These are phyloP conservation scores for Penicillium angulare DNA, from an alignment of 495 filamentous ascomycete genomes.

Conservation along the genomic window DNA sequence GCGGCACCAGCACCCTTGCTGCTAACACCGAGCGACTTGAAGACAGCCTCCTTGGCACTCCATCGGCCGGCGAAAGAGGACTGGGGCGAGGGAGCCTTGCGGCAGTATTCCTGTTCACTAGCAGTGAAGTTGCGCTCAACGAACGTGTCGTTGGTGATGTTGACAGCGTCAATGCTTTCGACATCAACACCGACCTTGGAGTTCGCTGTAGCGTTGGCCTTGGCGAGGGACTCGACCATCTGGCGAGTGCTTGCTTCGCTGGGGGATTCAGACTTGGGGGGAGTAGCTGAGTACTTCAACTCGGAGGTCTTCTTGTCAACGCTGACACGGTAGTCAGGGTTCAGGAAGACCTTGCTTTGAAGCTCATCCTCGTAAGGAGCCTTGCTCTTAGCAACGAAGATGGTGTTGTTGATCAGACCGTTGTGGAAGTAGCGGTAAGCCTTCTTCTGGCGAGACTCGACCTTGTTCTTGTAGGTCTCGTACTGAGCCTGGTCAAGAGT, in stretches of 20 bases:
- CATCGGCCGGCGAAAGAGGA: constrained; percentile 90
- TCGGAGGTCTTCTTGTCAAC: constrained; percentile 79
- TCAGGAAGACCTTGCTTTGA: constrained; percentile 82
- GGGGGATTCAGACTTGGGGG: constrained; percentile 57
- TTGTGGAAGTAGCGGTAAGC: constrained; percentile 98
- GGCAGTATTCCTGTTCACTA: constrained; percentile 80
- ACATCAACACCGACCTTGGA: constrained; percentile 92
- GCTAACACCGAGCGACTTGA: constrained; percentile 91
- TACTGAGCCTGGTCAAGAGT: constrained; percentile 86
- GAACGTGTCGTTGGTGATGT: constrained; percentile 91
- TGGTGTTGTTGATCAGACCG: constrained; percentile 90
- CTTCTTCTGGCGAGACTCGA: constrained; percentile 91
- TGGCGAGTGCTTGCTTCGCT: constrained; percentile 62
- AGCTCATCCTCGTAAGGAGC: constrained; percentile 88
- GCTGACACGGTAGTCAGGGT: constrained; percentile 87
- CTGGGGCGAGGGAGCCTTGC: constrained; percentile 69
- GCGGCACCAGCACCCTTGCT: constrained; percentile 85
- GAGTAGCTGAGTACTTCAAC: constrained; percentile 66
- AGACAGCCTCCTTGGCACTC: constrained; percentile 97
- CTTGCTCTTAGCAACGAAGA: constrained; percentile 93
- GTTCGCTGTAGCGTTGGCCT: constrained; percentile 65
- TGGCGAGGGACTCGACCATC: constrained; percentile 76
- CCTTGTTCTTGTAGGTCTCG: constrained; percentile 78
- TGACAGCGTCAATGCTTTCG: constrained; percentile 78
- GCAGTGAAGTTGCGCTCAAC: constrained; percentile 91